Percentiles rank a stretch among this genome's conserved stretches.
phyloP scores from a whole-genome alignment of 345 rosid genomes.

The Viola odorata region DNA sequence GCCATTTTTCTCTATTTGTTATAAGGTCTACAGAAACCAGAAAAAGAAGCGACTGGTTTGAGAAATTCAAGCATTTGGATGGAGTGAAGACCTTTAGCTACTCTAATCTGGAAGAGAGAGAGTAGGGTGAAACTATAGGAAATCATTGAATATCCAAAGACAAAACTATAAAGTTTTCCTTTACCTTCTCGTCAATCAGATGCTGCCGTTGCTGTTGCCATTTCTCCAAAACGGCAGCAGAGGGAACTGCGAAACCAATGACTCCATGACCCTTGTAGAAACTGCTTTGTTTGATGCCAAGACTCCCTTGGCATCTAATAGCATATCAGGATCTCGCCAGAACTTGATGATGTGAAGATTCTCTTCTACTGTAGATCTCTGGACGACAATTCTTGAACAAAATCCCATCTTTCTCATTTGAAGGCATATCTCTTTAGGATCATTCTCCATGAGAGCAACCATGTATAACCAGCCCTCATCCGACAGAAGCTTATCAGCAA shows the following conservation, averaged over 20 bases:
- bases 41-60: no score
- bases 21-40: no score
- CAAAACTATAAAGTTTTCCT: background rate
- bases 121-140: no score
- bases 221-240: conserved; percentile 23
- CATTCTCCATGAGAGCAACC: conserved; percentile 53
- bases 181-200: conserved; percentile 2
- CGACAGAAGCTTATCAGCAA: conserved; percentile 58
- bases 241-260: conserved; percentile 30
- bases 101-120: no score
- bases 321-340: conserved; percentile 33
- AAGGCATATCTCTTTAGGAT: conserved; percentile 55
- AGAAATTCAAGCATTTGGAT: no score
- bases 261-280: conserved; percentile 23
- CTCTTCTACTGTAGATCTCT: conserved; percentile 78
- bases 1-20: no score
- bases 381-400: conserved; percentile 61
- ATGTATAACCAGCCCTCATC: conserved; percentile 76
- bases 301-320: conserved; percentile 18
- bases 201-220: conserved; percentile 4
- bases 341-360: conserved; percentile 57
- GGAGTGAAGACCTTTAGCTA: no score
- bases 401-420: conserved; percentile 68
- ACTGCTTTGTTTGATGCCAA: conserved; percentile 12
- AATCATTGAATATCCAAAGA: background rate